A percentile compares a stretch with the other conserved stretches of the same genome.
phyloP scores from a whole-genome alignment of 176 grass and related monocot genomes.

The Bothriochloa decipiens region DNA sequence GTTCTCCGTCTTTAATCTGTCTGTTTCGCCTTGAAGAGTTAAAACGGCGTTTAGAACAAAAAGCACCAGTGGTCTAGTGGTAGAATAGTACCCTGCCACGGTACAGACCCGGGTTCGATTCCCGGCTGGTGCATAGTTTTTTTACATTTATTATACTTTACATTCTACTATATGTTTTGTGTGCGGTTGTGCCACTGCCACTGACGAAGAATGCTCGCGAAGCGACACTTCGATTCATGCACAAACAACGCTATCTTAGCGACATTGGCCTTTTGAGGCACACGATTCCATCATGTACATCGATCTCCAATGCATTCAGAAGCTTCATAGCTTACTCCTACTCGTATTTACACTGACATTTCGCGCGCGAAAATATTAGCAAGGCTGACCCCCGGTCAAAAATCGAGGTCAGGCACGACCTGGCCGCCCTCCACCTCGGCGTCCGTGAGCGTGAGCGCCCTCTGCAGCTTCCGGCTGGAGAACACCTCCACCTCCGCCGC shows the following conservation, averaged over 20 bases:
- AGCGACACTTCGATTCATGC: not conserved
- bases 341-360: constrained; percentile 7
- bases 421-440: constrained; percentile 77
- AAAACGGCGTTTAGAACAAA: no score
- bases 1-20: no score
- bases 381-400: not conserved
- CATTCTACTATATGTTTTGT: no score
- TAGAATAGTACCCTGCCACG: constrained; percentile 86
- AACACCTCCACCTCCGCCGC: constrained; percentile 88
- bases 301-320: no score
- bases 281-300: not conserved
- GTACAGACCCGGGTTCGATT: constrained; percentile 79
- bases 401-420: constrained; percentile 66
- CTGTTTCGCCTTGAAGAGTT: no score
- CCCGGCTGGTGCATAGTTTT: constrained; percentile 68
- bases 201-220: not conserved
- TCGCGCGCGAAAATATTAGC: not conserved
- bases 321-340: not conserved
- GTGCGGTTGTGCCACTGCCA: no score
- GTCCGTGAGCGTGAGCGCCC: constrained; percentile 80
- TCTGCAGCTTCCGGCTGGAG: constrained; percentile 79
- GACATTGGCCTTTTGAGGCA: not conserved
- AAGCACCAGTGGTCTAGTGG: constrained; percentile 82
- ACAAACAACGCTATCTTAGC: not conserved
- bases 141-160: no score